Conservation (phyloP, 352 stramenopile species). For the Salisapilia sapeloensis region DNA sequence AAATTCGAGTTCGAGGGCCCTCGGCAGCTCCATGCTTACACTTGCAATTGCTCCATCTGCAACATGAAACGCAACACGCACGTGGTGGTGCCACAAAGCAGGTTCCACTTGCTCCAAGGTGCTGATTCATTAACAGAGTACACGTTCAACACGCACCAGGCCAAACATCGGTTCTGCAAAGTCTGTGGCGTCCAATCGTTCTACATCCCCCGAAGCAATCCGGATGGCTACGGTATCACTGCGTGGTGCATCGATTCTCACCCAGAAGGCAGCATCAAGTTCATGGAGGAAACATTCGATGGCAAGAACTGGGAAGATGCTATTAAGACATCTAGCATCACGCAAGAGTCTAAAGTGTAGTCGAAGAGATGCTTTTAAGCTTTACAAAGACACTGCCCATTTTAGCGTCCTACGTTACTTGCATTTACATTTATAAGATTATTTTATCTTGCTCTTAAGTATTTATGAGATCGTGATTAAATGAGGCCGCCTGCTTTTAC, state of each 20-base stretch:
- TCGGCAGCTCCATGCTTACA: slow-evolving; percentile 26
- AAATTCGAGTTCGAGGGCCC: slow-evolving; percentile 51
- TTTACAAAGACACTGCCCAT: too few relatives aligned
- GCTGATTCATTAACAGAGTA: slow-evolving; percentile 42
- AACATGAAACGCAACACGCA: slow-evolving; percentile 65
- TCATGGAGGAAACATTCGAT: slow-evolving; percentile 52
- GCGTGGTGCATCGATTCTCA: slow-evolving; percentile 43
- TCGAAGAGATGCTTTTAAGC: too few relatives aligned
- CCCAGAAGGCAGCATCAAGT: slow-evolving; percentile 17
- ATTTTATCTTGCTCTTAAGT: too few relatives aligned
- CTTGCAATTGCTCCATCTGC: slow-evolving; percentile 80
- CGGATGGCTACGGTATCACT: slow-evolving; percentile 58
- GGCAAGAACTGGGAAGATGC: slow-evolving; percentile 53
- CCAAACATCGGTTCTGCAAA: slow-evolving; percentile 71
- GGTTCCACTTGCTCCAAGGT: slow-evolving; percentile 32
- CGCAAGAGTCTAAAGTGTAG: too few relatives aligned
- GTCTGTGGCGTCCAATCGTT: slow-evolving; percentile 60
- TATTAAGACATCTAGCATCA: too few relatives aligned
- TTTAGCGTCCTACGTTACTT: too few relatives aligned
- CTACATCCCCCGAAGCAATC: slow-evolving; percentile 71
- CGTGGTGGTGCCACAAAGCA: slow-evolving; percentile 31
- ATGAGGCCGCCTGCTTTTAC: too few relatives aligned
- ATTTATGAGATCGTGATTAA: too few relatives aligned
- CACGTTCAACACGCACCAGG: slow-evolving; percentile 66
- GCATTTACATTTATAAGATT: too few relatives aligned